phyloP scores from a whole-genome alignment of 192 early-diverging fungal genomes.

The Lunasporangiospora selenospora region DNA sequence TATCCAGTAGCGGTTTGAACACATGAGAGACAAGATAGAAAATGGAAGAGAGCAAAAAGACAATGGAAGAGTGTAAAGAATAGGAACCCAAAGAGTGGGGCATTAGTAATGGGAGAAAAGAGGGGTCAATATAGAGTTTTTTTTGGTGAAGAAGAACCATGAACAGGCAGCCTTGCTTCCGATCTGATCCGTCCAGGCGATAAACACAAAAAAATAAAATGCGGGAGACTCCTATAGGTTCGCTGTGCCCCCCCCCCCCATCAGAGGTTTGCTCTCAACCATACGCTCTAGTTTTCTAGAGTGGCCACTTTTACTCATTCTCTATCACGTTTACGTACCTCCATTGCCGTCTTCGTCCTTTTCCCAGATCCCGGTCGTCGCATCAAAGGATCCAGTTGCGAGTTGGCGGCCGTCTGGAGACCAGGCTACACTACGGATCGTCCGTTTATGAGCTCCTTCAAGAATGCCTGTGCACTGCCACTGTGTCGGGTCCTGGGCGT shows the following conservation, averaged over 20 bases:
- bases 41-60: too few relatives aligned
- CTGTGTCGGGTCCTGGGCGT: conserved; percentile 46
- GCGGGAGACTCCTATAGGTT: too few relatives aligned
- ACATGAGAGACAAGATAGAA: too few relatives aligned
- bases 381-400: conserved; percentile 94
- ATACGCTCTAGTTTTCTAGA: not conserved
- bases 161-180: conserved; percentile 13
- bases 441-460: conserved; percentile 90
- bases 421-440: conserved; percentile 89
- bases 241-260: too few relatives aligned
- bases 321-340: not conserved
- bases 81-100: too few relatives aligned
- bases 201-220: not conserved
- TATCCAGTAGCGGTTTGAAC: too few relatives aligned
- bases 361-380: conserved; percentile 93
- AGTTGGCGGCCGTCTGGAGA: conserved; percentile 73
- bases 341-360: conserved; percentile 59
- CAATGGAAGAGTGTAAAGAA: too few relatives aligned
- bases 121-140: too few relatives aligned
- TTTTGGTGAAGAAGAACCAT: too few relatives aligned
- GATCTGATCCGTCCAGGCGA: conserved; percentile 14
- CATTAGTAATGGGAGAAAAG: too few relatives aligned
- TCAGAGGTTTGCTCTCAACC: too few relatives aligned
- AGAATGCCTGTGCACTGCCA: conserved; percentile 80
- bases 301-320: not conserved